Evolutionary conservation across 2,329 filamentous ascomycete species (phyloP), one percentile per base, ranked within the genome.

Genomic region (Botrytis tulipae): DNA sequence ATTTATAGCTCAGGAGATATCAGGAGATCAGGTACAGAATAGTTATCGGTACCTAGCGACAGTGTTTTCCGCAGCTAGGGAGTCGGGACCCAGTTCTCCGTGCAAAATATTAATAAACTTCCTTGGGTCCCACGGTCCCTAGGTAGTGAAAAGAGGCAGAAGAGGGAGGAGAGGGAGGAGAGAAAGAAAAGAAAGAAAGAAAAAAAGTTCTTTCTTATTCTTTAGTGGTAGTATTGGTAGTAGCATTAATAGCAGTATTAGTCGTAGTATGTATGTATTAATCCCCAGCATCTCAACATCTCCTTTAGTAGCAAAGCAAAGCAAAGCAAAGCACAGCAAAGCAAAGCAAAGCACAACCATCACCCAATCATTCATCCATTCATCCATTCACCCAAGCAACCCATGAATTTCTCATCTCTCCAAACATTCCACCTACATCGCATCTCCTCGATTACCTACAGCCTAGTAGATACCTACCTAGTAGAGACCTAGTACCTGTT

Each of bases 341-440:
- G 18, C 44, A 46, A 46, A 46, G 18, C 7, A 46, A 10, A 37
- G 37, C 37, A 37, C 37, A 44, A 18, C 16, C 29, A 20, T 35
- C 42, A 66, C 42, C 37, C 63, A 66, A 48, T 66, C 63, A 51
- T 40, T 29, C 32, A n/a, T 37, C 20, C 5, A 66, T 66, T 66
- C 46, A 40, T n/a, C n/a, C n/a, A n/a, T n/a, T n/a, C n/a, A n/a
- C 65, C 65, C 48, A 37, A 37, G 6, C 63, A 67, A 67, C 32
- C 65, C 63, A n/a, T 67, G 44, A 67, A 67, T 51, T 67, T 67
- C 63, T 67, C 63, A 40, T 51, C 65, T 51, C 65, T 42, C 40
- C 48, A 66, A 66, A 51, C 46, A 67, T 54, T 67, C 65, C 44
- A 67, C 46, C 65, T 14, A 14, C 25, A 51, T 51, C 25, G 10